Percentiles rank a stretch among this genome's conserved stretches.
phyloP scores from a whole-genome alignment of 345 rosid species.

The Alliaria petiolata region DNA sequence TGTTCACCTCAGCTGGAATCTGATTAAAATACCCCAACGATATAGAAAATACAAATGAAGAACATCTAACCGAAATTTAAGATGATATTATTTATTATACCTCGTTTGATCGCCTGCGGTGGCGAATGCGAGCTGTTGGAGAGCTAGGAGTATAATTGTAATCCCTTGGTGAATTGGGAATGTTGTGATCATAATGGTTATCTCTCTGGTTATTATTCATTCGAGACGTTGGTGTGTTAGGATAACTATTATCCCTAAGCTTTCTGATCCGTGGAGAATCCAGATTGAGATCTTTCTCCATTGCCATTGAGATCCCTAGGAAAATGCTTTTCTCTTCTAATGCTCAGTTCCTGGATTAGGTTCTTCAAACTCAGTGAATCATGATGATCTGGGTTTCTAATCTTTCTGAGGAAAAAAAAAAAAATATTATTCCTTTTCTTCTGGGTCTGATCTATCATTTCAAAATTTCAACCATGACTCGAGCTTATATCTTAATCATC shows the following conservation, averaged over 20 bases:
- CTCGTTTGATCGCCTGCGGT: slow-evolving; percentile 43
- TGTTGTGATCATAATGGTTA: slow-evolving; percentile 21
- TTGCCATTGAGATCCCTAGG: neutral
- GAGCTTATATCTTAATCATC: neutral
- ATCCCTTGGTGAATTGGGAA: slow-evolving; percentile 29
- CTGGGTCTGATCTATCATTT: slow-evolving; percentile 8
- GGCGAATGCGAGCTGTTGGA: slow-evolving; percentile 35
- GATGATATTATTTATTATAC: neutral
- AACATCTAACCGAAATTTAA: neutral
- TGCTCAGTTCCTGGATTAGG: neutral
- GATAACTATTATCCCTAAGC: slow-evolving; percentile 13
- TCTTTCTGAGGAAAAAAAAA: neutral
- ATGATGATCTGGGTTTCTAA: neutral
- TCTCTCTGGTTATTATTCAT: slow-evolving; percentile 29
- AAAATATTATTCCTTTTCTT: neutral
- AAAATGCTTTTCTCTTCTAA: neutral
- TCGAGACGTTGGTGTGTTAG: slow-evolving; percentile 15
- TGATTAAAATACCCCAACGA: neutral
- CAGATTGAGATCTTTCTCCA: slow-evolving; percentile 23
- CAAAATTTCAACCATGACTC: neutral
- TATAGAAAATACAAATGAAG: neutral
- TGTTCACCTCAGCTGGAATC: slow-evolving; percentile 40
- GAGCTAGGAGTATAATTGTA: slow-evolving; percentile 32
- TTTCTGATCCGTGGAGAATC: slow-evolving; percentile 25
- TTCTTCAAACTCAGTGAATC: neutral